Evolutionary conservation across 306 rosid species (phyloP), one percentile per base, ranked within the genome.

Genomic region (Oxytropis ochrocephala): DNA sequence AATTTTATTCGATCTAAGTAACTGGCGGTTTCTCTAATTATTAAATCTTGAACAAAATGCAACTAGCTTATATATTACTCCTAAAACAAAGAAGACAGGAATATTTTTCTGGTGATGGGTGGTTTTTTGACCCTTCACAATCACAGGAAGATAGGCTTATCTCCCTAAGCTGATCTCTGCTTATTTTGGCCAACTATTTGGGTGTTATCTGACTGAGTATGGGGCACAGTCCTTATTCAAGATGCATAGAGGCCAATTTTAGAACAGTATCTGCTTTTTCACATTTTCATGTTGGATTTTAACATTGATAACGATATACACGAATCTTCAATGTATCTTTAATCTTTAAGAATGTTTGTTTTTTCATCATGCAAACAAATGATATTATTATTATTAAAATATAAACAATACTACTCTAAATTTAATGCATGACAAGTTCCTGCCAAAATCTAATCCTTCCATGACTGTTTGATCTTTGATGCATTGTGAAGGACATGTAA

Each of bases 1-100:
- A 79, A 69, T 57, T 53, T 58, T 79, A 46, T 75, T 71, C 64
- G 55, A 75, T 77, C 59, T 17, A 17, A 42, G 71, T 39, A 21
- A 65, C n/a, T 80, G 70, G 42, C 12, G 48, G 68, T 65, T 73
- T 84, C 76, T 71, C 67, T 42, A 50, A 64, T 61, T 41, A 64
- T 67, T 8, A 13, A 43, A 64, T 52, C 18, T 33, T 43, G 29
- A 47, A 74, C 76, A 74, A 47, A 39, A 74, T 74, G 38, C 56
- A 50, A 71, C 19, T n/a, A 17, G 55, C 65, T 49, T 33, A 32
- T 11, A 43, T 24, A 24, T 24, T 24, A n/a, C n/a, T n/a, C n/a
- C 32, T 41, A 51, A 69, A 69, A 69, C 21, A 55, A 55, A 44
- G 57, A 12, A 55, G 74, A 64, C 80, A 55, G 39, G 54, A 75